phyloP scores from a whole-genome alignment of 257 asterid species.

The Penstemon newberryi region DNA sequence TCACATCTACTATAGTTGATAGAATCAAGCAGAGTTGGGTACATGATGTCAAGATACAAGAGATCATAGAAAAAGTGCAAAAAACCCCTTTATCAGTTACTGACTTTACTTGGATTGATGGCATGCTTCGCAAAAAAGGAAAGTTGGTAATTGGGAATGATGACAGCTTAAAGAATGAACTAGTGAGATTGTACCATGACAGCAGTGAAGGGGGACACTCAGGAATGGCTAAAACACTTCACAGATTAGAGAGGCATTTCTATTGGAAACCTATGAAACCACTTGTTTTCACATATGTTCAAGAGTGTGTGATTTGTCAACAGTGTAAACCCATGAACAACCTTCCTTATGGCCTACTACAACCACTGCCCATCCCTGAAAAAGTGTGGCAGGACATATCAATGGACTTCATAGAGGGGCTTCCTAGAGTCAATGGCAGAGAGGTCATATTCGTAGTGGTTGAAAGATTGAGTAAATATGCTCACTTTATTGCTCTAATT shows the following conservation, averaged over 20 bases:
- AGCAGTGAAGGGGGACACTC: not conserved
- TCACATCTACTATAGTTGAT: not conserved
- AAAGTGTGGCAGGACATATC: not conserved
- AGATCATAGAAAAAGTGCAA: no score
- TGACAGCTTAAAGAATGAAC: fast-evolving
- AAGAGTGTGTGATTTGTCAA: not conserved
- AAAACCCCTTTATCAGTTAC: no score
- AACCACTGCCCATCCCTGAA: not conserved
- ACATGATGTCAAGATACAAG: no score
- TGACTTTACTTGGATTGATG: not conserved
- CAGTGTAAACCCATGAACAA: not conserved
- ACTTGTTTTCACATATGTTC: not conserved
- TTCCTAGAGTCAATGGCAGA: not conserved
- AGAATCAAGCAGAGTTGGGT: no score
- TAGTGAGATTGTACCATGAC: not conserved
- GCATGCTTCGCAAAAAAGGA: not conserved
- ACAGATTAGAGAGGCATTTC: not conserved
- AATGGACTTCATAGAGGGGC: constrained; percentile 12
- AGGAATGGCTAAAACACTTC: not conserved
- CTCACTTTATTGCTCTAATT: not conserved
- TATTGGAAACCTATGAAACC: no score
- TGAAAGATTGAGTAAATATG: not conserved
- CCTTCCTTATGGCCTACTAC: not conserved
- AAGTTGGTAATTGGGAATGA: not conserved
- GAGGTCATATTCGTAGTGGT: not conserved